Conservation (phyloP, 2,329 filamentous ascomycete genomes). For the Emmonsia crescens region DNA sequence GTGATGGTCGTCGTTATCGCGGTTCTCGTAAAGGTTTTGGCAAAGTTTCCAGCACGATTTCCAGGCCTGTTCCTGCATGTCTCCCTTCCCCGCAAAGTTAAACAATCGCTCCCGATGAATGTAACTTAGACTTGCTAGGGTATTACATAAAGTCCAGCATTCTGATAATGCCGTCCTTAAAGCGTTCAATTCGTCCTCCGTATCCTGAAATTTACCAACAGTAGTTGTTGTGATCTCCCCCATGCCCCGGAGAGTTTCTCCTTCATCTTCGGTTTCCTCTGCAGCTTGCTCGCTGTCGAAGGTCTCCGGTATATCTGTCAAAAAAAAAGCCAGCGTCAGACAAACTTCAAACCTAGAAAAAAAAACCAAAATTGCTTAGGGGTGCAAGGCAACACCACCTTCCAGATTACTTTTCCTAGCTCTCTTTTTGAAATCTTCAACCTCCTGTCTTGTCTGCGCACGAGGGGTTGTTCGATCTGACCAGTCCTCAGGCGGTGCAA, state of each 20-base stretch:
- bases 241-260: slow-evolving; percentile 16
- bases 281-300: slow-evolving; percentile 12
- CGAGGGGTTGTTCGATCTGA: slow-evolving; percentile 64
- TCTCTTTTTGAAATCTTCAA: slow-evolving; percentile 44
- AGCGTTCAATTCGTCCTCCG: slow-evolving; percentile 49
- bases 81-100: slow-evolving; percentile 59
- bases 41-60: slow-evolving; percentile 89
- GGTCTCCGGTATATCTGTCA: slow-evolving; percentile 26
- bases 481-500: slow-evolving; percentile 56
- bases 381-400: slow-evolving; percentile 43
- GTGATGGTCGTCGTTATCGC: slow-evolving; percentile 54
- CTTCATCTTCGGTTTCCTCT: slow-evolving; percentile 15
- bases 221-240: slow-evolving; percentile 15
- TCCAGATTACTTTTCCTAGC: slow-evolving; percentile 63
- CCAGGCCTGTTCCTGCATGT: slow-evolving; percentile 81
- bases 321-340: slow-evolving; percentile 5
- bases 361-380: slow-evolving; percentile 18
- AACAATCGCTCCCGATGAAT: slow-evolving; percentile 72
- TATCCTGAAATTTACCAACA: slow-evolving; percentile 35
- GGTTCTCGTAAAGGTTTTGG: slow-evolving; percentile 74
- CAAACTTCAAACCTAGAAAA: not conserved
- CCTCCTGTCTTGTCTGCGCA: slow-evolving; percentile 71
- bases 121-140: slow-evolving; percentile 71
- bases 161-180: slow-evolving; percentile 70
- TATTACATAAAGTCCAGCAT: slow-evolving; percentile 92